Evolutionary conservation across 441 rosid species (phyloP), one percentile per base, ranked within the genome.

Genomic region (Pelargonium australe): DNA sequence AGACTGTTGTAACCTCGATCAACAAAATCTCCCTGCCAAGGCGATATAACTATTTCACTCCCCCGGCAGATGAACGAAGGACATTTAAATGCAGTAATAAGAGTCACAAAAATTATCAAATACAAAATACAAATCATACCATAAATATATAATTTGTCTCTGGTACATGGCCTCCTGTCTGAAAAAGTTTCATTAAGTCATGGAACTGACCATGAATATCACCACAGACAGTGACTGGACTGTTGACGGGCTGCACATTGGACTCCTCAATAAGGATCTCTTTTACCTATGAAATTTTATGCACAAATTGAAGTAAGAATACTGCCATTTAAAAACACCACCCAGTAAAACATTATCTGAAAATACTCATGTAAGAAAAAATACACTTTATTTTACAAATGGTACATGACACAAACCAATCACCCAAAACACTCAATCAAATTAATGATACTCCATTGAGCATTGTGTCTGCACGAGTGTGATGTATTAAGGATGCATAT

Each of bases 171-270:
- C 98, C 99, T 14, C 97, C 98, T 34, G 99, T 92, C 77, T 91
- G 95, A 78, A 95, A 95, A 82, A 92, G 97, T 81, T 95, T 95
- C 91, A 95, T 95, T 0, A 95, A 86, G 81, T 95, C 99, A 75
- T 95, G 99, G 83, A 92, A 95, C 82, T 95, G 98, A 53, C 98
- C 99, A 76, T 95, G 99, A 71, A 90, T 92, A 76, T 95, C 99
- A 80, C 98, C 98, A 73, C 98, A 95, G 53, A 95, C 98, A 5
- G 98, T 95, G 66, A 95, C 99, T 9, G 97, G 98, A 81, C 99
- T 95, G 87, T 95, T 95, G 43, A 95, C 96, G 60, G 99, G 99
- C 75, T 95, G 99, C 68, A 95, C 98, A 76, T 95, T 95, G 17
- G 99, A 95, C 79, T 92, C 98, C 84, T 95, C 99, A 65, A 92